Conservation (phyloP, 2,329 filamentous ascomycete species). For the Didymella glomerata region DNA sequence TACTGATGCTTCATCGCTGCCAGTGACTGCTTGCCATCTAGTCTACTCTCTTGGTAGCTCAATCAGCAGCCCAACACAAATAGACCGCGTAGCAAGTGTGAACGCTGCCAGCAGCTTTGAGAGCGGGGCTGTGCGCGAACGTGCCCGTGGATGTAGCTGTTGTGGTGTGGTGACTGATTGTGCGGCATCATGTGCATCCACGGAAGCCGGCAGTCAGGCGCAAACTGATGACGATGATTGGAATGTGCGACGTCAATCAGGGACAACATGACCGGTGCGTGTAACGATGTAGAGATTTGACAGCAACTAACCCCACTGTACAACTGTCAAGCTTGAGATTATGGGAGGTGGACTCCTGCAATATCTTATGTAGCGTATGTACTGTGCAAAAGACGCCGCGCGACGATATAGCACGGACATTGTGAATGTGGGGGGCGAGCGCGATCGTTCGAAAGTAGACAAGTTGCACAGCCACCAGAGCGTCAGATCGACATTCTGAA, state of each 20-base stretch:
- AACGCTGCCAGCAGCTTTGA: neutral
- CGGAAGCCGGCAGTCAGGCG: neutral
- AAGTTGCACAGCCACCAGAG: neutral
- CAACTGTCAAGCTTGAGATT: neutral
- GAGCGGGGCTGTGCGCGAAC: neutral
- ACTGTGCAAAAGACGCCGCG: neutral
- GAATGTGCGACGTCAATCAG: constrained; percentile 19
- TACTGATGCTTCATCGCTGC: neutral
- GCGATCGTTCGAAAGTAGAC: neutral
- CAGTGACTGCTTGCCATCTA: neutral
- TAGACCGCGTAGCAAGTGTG: constrained; percentile 1
- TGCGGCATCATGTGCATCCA: neutral
- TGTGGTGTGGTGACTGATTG: neutral
- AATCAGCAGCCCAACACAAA: neutral
- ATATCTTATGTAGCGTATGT: neutral
- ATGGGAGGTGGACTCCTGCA: neutral
- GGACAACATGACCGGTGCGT: constrained; percentile 5
- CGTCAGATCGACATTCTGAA: constrained; percentile 12
- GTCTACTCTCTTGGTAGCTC: neutral
- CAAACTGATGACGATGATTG: constrained; percentile 11
- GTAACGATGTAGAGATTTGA: constrained; percentile 6
- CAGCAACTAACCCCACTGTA: constrained; percentile 1
- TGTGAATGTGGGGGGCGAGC: neutral
- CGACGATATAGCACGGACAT: neutral
- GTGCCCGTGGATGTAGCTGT: neutral